Conservation (phyloP, 169 alveolate genomes). For the Ichthyophthirius multifiliis region DNA sequence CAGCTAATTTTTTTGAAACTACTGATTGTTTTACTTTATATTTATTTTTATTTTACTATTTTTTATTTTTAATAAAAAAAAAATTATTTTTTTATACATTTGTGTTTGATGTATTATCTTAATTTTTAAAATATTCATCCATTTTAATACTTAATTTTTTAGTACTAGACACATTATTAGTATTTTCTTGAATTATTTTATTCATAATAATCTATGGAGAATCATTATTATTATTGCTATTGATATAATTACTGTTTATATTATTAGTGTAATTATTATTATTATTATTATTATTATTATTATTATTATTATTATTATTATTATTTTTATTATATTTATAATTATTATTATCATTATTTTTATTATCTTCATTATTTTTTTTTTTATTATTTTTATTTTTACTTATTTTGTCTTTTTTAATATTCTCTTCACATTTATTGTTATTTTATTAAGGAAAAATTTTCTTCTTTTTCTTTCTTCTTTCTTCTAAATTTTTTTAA, state of each 20-base stretch:
- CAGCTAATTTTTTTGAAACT: constrained; percentile 64
- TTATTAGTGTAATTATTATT: background rate
- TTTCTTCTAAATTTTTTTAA: constrained; percentile 15
- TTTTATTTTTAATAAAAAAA: too few relatives aligned
- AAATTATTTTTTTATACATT: too few relatives aligned
- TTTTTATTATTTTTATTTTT: background rate
- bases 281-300: background rate
- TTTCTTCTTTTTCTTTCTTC: background rate
- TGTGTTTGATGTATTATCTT: too few relatives aligned
- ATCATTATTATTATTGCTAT: too few relatives aligned
- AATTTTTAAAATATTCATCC: background rate
- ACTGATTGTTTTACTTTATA: constrained; percentile 48
- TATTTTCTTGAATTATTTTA: too few relatives aligned
- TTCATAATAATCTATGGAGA: too few relatives aligned
- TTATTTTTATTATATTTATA: background rate
- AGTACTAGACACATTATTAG: too few relatives aligned
- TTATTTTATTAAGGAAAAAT: background rate
- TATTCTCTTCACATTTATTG: background rate
- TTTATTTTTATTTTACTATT: background rate
- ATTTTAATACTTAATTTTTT: background rate
- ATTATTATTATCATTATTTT: background rate
- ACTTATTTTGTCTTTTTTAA: background rate
- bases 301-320: background rate
- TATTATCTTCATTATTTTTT: too few relatives aligned
- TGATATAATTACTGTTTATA: too few relatives aligned